phyloP scores from a whole-genome alignment of 345 rosid species.

The Barbarea vulgaris region DNA sequence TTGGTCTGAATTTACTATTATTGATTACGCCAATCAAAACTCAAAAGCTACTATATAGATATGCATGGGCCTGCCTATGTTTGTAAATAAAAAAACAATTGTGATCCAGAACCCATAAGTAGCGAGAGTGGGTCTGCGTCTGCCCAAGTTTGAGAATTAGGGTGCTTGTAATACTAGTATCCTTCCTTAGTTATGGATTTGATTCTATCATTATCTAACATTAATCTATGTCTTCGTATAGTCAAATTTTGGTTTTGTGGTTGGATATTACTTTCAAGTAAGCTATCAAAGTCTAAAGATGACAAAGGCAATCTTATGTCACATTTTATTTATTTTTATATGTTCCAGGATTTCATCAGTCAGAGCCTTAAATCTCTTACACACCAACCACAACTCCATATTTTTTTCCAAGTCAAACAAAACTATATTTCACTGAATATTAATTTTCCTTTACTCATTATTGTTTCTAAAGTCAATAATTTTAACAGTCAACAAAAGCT shows the following conservation, averaged over 20 bases:
- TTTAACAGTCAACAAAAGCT: constrained; percentile 19
- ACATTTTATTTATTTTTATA: neutral
- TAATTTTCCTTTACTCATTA: neutral
- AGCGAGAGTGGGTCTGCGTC: too few relatives aligned
- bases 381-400: constrained; percentile 32
- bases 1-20: neutral
- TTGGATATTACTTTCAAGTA: constrained; percentile 17
- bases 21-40: too few relatives aligned
- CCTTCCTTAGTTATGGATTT: neutral
- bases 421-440: constrained; percentile 10
- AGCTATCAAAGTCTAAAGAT: constrained; percentile 8
- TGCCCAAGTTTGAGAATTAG: too few relatives aligned
- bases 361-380: neutral
- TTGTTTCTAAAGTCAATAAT: constrained; percentile 8
- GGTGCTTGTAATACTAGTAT: too few relatives aligned
- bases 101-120: too few relatives aligned
- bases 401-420: constrained; percentile 15
- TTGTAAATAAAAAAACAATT: too few relatives aligned
- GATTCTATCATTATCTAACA: neutral
- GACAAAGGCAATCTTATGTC: constrained; percentile 15
- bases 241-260: constrained; percentile 25
- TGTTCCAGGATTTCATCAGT: neutral
- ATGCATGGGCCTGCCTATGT: too few relatives aligned
- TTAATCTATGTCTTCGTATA: neutral
- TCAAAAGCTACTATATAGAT: too few relatives aligned